Evolutionary conservation across 306 rosid species (phyloP).

Genomic region (Citrullus amarus): DNA sequence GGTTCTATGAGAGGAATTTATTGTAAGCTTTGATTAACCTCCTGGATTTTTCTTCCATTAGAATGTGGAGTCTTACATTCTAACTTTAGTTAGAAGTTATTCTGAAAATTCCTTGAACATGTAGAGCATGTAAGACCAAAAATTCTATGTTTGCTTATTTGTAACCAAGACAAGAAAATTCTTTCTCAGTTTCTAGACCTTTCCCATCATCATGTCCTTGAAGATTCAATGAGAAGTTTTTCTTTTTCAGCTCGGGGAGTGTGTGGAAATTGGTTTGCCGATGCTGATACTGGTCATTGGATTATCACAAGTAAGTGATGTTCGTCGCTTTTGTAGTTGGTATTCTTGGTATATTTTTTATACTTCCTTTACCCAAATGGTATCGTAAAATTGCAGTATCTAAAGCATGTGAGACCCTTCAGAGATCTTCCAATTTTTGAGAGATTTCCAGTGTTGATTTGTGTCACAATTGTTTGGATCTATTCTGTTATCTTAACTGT

Average conservation of each 20-base stretch:
- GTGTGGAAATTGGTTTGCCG: constrained; percentile 90
- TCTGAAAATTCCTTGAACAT: neutral
- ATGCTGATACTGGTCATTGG: constrained; percentile 79
- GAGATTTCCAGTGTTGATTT: constrained; percentile 84
- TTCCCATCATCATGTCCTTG: neutral
- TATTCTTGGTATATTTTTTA: neutral
- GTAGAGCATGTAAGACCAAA: neutral
- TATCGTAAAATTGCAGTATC: constrained; percentile 51
- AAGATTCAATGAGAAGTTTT: neutral
- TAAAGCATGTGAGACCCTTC: constrained; percentile 82
- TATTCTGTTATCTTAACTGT: constrained; percentile 85
- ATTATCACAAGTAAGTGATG: constrained; percentile 67
- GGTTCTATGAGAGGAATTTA: constrained; percentile 15
- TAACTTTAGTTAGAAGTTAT: neutral
- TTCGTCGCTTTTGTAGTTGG: neutral
- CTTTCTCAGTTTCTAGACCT: neutral
- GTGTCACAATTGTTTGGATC: constrained; percentile 71
- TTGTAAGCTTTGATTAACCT: neutral
- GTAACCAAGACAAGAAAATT: neutral
- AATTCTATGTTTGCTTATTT: neutral
- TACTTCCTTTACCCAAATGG: neutral
- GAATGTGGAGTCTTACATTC: neutral
- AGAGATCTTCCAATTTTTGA: constrained; percentile 80
- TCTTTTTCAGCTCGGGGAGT: constrained; percentile 70
- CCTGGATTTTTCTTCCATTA: neutral